phyloP scores from a whole-genome alignment of 108 stramenopile species.

The Skeletonema potamos region DNA sequence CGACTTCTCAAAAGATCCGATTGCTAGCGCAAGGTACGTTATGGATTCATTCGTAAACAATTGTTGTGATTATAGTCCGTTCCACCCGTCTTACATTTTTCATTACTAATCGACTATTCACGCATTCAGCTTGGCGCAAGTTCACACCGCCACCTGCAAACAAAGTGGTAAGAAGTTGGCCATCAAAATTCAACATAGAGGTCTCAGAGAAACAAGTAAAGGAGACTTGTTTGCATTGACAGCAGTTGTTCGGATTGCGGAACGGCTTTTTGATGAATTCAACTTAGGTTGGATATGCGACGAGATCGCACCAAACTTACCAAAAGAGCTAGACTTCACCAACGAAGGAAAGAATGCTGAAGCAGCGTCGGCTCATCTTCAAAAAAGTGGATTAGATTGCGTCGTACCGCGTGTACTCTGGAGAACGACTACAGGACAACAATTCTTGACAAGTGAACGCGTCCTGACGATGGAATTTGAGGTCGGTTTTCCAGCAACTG shows the following conservation, averaged over 20 bases:
- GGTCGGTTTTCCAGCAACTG: constrained; percentile 88
- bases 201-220: constrained; percentile 78
- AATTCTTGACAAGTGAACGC: constrained; percentile 48
- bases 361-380: constrained; percentile 53
- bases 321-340: constrained; percentile 90
- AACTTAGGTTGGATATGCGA: constrained; percentile 94
- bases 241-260: constrained; percentile 65
- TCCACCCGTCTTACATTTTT: no score
- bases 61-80: no score
- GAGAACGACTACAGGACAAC: constrained; percentile 22
- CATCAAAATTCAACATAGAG: constrained; percentile 92
- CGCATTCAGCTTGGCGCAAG: constrained; percentile 91
- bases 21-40: constrained; percentile 79
- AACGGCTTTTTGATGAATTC: constrained; percentile 83
- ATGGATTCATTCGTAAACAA: no score
- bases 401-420: constrained; percentile 78
- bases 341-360: constrained; percentile 89
- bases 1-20: constrained; percentile 74
- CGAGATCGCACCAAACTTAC: constrained; percentile 90
- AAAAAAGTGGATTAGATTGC: constrained; percentile 57
- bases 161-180: constrained; percentile 74
- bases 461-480: constrained; percentile 95
- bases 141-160: constrained; percentile 75
- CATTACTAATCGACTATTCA: no score
- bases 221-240: constrained; percentile 87